phyloP scores from a whole-genome alignment of 2,329 filamentous ascomycete genomes.

The Aspergillus udagawae region DNA sequence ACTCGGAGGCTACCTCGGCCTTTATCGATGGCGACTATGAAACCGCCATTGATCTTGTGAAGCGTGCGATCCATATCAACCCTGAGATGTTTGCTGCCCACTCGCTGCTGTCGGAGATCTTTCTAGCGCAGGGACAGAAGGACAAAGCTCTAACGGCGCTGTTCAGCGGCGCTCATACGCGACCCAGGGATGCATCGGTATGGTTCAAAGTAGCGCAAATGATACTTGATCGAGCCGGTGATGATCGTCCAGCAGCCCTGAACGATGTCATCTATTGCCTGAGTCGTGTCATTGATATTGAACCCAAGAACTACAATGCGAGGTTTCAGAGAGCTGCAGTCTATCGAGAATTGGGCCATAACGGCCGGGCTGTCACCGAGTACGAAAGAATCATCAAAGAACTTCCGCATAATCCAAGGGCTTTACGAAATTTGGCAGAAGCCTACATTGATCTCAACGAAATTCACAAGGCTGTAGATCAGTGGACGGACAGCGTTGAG shows the following conservation, averaged over 20 bases:
- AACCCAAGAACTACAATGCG: conserved; percentile 49
- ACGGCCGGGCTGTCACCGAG: conserved; percentile 46
- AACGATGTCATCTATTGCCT: conserved; percentile 52
- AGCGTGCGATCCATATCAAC: conserved; percentile 52
- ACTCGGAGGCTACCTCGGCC: conserved; percentile 45
- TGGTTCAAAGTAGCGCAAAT: conserved; percentile 57
- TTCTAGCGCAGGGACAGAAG: conserved; percentile 52
- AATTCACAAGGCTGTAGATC: conserved; percentile 45
- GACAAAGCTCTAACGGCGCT: conserved; percentile 55
- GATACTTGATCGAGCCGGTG: conserved; percentile 47
- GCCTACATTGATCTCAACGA: conserved; percentile 52
- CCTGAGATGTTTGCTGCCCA: conserved; percentile 62
- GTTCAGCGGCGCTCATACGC: conserved; percentile 56
- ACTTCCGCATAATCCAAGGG: conserved; percentile 51
- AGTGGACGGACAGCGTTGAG: conserved; percentile 52
- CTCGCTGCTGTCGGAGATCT: conserved; percentile 57
- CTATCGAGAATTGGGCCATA: conserved; percentile 48
- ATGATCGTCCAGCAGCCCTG: conserved; percentile 40
- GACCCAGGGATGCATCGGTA: conserved; percentile 51
- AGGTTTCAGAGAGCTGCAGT: conserved; percentile 55
- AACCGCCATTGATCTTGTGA: conserved; percentile 40
- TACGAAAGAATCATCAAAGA: conserved; percentile 54
- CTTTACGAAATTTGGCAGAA: conserved; percentile 55
- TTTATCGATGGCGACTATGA: conserved; percentile 48
- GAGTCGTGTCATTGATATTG: conserved; percentile 51